phyloP scores from a whole-genome alignment of 202 grass and related monocot genomes.

The Elaeis oleifera region DNA sequence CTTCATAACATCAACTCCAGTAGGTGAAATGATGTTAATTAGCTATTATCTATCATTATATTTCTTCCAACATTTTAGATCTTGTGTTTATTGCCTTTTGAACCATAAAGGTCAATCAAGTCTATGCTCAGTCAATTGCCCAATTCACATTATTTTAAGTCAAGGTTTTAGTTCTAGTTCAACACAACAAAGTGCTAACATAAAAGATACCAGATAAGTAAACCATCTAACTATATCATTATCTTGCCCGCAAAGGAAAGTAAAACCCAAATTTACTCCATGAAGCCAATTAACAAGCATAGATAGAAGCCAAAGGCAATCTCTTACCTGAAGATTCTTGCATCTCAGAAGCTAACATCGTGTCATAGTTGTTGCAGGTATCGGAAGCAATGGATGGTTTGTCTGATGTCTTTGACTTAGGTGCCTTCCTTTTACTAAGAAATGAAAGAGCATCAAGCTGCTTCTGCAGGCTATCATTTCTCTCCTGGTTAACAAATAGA shows the following conservation, averaged over 20 bases:
- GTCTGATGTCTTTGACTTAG: conserved; percentile 51
- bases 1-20: too few species aligned
- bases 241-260: not conserved
- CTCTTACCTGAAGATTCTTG: conserved; percentile 44
- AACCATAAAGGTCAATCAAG: too few species aligned
- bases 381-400: conserved; percentile 35
- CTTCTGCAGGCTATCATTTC: conserved; percentile 64
- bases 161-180: too few species aligned
- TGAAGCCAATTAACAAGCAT: not conserved
- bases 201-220: too few species aligned
- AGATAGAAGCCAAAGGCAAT: not conserved
- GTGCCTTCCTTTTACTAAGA: conserved; percentile 73
- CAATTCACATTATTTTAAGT: too few species aligned
- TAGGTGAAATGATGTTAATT: too few species aligned
- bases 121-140: too few species aligned
- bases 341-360: conserved; percentile 27
- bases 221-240: too few species aligned
- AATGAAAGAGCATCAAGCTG: conserved; percentile 84
- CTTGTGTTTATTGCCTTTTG: too few species aligned
- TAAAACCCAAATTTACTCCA: not conserved
- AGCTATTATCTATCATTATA: too few species aligned
- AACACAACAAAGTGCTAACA: too few species aligned
- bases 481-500: conserved; percentile 40
- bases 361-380: conserved; percentile 28
- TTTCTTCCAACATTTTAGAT: too few species aligned